Evolutionary conservation across 352 stramenopile genomes (phyloP).

Genomic region (Peronospora farinosa): DNA sequence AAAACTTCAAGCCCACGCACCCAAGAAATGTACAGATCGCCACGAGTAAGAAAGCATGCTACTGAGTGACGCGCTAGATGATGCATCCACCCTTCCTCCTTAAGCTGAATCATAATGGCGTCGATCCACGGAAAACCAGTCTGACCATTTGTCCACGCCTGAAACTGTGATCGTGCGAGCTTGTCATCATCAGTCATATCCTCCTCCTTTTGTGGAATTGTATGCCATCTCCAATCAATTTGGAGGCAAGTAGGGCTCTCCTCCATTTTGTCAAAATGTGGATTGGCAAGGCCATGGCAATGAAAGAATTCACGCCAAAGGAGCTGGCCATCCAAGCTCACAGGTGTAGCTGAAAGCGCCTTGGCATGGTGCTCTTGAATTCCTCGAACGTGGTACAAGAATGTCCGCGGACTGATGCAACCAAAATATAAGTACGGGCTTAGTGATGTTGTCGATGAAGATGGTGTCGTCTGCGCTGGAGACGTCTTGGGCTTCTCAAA

Average conservation of each 20-base stretch:
- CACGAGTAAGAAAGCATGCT: constrained; percentile 97
- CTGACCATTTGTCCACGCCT: constrained; percentile 90
- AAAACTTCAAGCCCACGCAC: constrained; percentile 88
- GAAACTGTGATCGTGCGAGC: constrained; percentile 67
- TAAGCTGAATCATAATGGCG: constrained; percentile 93
- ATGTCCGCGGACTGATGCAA: constrained; percentile 86
- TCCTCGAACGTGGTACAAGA: constrained; percentile 85
- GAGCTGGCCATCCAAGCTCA: constrained; percentile 90
- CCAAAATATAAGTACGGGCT: constrained; percentile 93
- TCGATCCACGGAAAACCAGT: constrained; percentile 98
- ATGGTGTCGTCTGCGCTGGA: constrained; percentile 77
- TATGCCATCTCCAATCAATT: constrained; percentile 80
- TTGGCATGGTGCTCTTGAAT: constrained; percentile 54
- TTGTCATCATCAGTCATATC: constrained; percentile 78
- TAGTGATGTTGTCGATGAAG: constrained; percentile 90
- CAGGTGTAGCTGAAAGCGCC: constrained; percentile 73
- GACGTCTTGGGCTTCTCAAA: constrained; percentile 98
- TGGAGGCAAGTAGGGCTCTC: constrained; percentile 89
- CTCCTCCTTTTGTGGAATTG: constrained; percentile 53
- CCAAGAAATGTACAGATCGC: constrained; percentile 94
- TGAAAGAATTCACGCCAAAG: constrained; percentile 96
- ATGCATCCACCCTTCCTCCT: constrained; percentile 87
- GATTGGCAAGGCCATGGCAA: constrained; percentile 59
- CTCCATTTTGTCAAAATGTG: constrained; percentile 92
- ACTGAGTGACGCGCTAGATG: constrained; percentile 91